A percentile compares a stretch with the other conserved stretches of the same genome.
Evolutionary conservation across 2,329 filamentous ascomycete genomes (phyloP).

Genomic region (Alternaria longipes): DNA sequence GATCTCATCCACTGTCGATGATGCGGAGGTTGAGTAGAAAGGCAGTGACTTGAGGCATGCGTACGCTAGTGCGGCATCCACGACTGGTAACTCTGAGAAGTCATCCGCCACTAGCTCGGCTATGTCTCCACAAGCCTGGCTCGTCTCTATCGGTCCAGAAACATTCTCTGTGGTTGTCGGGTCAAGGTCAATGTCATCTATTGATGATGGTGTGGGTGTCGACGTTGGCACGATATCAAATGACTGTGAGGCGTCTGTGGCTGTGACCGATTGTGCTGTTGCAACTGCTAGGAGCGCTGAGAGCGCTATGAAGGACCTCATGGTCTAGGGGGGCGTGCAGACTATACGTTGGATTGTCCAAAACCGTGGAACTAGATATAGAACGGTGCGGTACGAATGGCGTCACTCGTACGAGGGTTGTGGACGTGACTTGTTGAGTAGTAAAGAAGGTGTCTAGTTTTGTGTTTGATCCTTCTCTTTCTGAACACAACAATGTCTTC

Average conservation of each 20-base stretch:
- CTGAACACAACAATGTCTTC: background rate
- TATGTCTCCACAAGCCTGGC: conserved; percentile 41
- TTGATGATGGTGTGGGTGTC: conserved; percentile 23
- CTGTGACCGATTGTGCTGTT: conserved; percentile 13
- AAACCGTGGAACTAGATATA: background rate
- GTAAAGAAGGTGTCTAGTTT: background rate
- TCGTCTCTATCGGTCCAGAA: conserved; percentile 43
- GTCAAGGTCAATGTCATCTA: conserved; percentile 30
- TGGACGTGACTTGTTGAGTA: background rate
- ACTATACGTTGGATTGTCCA: background rate
- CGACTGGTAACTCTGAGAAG: conserved; percentile 25
- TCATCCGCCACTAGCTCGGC: conserved; percentile 25
- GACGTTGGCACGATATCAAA: conserved; percentile 11
- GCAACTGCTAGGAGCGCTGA: conserved; percentile 10
- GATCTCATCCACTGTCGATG: conserved; percentile 40
- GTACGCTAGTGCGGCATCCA: conserved; percentile 47
- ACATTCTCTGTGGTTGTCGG: conserved; percentile 39
- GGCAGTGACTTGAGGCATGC: conserved; percentile 51
- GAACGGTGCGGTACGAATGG: background rate
- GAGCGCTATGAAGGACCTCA: conserved; percentile 11
- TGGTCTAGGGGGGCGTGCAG: background rate
- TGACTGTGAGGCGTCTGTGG: conserved; percentile 16
- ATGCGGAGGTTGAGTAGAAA: conserved; percentile 37
- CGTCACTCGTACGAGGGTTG: background rate
- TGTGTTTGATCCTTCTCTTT: background rate